These are phyloP conservation scores for Mycena vulgaris DNA, from an alignment of 768 basidiomycete species.

Conservation along the genomic window DNA sequence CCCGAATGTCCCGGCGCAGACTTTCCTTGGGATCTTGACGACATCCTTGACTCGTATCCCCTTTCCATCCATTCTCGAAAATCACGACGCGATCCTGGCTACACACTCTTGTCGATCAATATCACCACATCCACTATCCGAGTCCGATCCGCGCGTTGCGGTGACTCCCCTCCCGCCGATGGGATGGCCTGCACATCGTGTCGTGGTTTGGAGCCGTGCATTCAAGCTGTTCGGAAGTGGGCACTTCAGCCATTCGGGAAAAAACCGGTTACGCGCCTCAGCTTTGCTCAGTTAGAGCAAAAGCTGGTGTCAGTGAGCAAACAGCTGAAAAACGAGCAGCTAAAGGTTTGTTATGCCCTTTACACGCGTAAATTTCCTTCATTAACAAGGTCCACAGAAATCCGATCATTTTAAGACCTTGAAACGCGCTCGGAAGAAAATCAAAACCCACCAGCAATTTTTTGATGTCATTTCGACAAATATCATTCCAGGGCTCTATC, in stretches of 20 bases:
- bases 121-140: conserved; percentile 43
- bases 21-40: conserved; percentile 32
- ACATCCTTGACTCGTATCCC: conserved; percentile 32
- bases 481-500: neutral
- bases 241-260: conserved; percentile 35
- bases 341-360: conserved; percentile 6
- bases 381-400: neutral
- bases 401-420: neutral
- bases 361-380: neutral
- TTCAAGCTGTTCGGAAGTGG: conserved; percentile 9
- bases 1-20: conserved; percentile 17
- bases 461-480: neutral
- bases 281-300: neutral
- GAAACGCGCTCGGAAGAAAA: conserved; percentile 22
- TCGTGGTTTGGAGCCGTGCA: neutral
- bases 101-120: conserved; percentile 26
- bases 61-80: conserved; percentile 32
- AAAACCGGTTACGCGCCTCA: conserved; percentile 24
- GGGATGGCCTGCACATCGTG: neutral
- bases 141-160: conserved; percentile 25
- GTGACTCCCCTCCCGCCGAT: too few relatives aligned
- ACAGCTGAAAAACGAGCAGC: conserved; percentile 16
- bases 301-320: neutral
- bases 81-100: conserved; percentile 23
- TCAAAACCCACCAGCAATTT: neutral